A percentile compares a stretch with the other conserved stretches of the same genome.
Evolutionary conservation across 192 early-diverging fungal species (phyloP).

Genomic region (Coemansia sp.): DNA sequence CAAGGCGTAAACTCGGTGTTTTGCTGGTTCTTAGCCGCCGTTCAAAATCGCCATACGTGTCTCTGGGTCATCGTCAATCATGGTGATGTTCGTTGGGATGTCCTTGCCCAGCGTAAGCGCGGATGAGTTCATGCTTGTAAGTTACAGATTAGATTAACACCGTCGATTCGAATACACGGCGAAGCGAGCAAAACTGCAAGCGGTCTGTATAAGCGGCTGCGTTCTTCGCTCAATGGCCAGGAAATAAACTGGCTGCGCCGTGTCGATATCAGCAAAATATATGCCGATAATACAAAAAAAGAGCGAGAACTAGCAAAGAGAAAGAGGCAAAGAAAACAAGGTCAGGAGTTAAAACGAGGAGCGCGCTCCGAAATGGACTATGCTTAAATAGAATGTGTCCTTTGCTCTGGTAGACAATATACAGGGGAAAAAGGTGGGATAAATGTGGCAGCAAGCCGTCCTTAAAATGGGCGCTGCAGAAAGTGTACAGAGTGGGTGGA

Average conservation of each 20-base stretch:
- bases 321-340: not conserved
- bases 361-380: not conserved
- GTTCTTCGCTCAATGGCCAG: not conserved
- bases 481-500: not conserved
- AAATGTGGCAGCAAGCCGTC: constrained; percentile 4
- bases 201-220: not conserved
- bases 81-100: constrained; percentile 53
- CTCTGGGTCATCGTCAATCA: constrained; percentile 55
- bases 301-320: not conserved
- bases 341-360: not conserved
- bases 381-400: constrained; percentile 9
- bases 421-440: constrained; percentile 1
- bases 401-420: not conserved
- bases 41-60: constrained; percentile 36
- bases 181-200: not conserved
- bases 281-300: not conserved
- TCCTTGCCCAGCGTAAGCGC: constrained; percentile 31
- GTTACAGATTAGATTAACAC: not conserved
- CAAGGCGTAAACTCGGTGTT: not conserved
- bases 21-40: constrained; percentile 5
- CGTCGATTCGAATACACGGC: not conserved
- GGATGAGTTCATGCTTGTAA: not conserved
- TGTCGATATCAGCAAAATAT: not conserved
- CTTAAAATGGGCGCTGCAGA: constrained; percentile 1
- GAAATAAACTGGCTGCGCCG: not conserved